These are phyloP conservation scores for Flaveria floridana DNA, from an alignment of 140 eudicot genomes.

Conservation along the genomic window DNA sequence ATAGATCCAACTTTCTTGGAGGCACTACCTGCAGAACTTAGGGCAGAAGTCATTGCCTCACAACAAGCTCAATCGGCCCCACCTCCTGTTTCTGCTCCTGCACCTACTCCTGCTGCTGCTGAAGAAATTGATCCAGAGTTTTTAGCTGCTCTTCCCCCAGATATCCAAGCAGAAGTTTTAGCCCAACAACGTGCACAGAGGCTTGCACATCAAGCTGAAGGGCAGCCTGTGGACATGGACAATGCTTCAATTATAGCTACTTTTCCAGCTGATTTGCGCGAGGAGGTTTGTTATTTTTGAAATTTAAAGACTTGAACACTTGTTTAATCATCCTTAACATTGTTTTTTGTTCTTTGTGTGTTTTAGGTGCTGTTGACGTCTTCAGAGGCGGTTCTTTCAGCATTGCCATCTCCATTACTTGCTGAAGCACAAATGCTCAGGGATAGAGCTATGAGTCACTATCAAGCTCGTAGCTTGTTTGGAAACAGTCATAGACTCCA, in stretches of 20 bases:
- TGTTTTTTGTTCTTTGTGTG: constrained; percentile 24
- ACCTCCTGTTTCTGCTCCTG: constrained; percentile 59
- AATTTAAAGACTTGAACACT: neutral
- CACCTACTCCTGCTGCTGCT: constrained; percentile 64
- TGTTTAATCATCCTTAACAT: constrained; percentile 15
- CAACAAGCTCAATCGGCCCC: constrained; percentile 80
- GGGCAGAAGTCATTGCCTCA: constrained; percentile 94
- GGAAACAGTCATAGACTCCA: constrained; percentile 76
- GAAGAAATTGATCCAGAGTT: constrained; percentile 99
- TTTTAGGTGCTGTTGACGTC: constrained; percentile 87
- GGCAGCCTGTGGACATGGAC: constrained; percentile 98
- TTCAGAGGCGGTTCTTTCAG: constrained; percentile 94
- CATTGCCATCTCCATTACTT: constrained; percentile 94
- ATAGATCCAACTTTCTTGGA: constrained; percentile 97
- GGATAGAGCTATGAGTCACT: constrained; percentile 99
- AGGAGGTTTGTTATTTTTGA: constrained; percentile 62
- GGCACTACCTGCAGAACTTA: constrained; percentile 92
- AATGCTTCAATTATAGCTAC: constrained; percentile 98
- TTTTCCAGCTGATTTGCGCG: constrained; percentile 96
- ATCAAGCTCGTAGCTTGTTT: constrained; percentile 96
- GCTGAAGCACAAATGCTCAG: constrained; percentile 99
- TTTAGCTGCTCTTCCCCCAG: constrained; percentile 98
- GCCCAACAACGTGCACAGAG: constrained; percentile 99
- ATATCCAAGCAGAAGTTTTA: constrained; percentile 96
- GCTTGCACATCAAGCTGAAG: constrained; percentile 87